These are phyloP conservation scores for Plasmodium adleri DNA, from an alignment of 169 alveolate genomes.

Conservation along the genomic window DNA sequence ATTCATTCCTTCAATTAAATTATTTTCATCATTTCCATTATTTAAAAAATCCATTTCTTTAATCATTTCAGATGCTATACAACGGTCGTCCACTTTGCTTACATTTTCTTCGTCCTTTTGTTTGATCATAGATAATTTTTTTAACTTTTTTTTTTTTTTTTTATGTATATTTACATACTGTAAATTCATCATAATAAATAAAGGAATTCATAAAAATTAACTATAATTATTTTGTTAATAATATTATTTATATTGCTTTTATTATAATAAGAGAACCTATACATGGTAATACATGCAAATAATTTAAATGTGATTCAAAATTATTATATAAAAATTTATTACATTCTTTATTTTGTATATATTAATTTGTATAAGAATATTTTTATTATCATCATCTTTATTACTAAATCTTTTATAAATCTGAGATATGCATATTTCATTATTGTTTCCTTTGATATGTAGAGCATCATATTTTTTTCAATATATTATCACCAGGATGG, in stretches of 20 bases:
- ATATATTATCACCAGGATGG: not conserved
- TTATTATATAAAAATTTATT: constrained; percentile 36
- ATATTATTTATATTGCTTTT: constrained; percentile 4
- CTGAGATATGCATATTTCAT: constrained; percentile 6
- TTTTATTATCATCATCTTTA: constrained; percentile 8
- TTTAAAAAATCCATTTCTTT: not conserved
- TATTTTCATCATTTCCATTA: too few species aligned
- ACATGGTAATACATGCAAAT: constrained; percentile 45
- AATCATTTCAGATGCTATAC: not conserved
- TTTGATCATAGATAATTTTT: too few species aligned
- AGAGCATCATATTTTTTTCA: constrained; percentile 28
- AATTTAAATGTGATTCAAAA: constrained; percentile 15
- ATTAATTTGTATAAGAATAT: constrained; percentile 36
- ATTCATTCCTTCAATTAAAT: too few species aligned
- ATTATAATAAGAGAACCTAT: constrained; percentile 14
- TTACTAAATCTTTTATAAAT: constrained; percentile 13
- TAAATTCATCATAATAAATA: constrained; percentile 26
- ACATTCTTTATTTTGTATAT: constrained; percentile 38
- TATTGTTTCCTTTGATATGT: constrained; percentile 10
- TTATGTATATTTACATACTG: constrained; percentile 18
- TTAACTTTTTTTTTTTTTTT: not conserved
- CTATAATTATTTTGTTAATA: constrained; percentile 4
- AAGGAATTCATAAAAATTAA: constrained; percentile 39
- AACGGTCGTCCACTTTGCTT: not conserved
- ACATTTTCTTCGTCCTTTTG: too few species aligned